phyloP scores from a whole-genome alignment of 257 asterid species.

The Nicotiana benthamiana region DNA sequence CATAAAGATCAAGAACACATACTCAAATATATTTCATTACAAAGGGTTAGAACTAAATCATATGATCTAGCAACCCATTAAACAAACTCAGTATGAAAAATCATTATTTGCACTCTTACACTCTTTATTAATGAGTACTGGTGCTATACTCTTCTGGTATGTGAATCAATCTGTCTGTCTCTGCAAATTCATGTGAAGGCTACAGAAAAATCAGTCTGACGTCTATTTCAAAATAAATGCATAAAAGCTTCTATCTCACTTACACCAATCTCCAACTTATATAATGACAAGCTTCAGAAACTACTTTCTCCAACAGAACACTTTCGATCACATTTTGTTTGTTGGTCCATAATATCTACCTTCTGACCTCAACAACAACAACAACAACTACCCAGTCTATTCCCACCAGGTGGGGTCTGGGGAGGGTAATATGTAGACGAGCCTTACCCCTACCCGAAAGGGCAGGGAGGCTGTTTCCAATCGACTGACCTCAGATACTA shows the following conservation, averaged over 20 bases:
- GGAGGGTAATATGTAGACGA: too few species aligned
- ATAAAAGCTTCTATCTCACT: neutral
- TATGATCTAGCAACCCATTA: slow-evolving; percentile 1
- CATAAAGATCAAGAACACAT: neutral
- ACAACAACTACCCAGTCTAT: too few species aligned
- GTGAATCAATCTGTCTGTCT: neutral
- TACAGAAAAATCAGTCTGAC: neutral
- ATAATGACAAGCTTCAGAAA: neutral
- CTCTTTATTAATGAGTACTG: neutral
- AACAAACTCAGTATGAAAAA: neutral
- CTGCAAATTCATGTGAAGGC: neutral
- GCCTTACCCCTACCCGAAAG: too few species aligned
- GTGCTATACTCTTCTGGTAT: neutral
- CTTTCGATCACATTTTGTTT: neutral
- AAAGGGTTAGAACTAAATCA: neutral
- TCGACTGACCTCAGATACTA: neutral
- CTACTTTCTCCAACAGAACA: neutral
- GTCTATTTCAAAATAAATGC: neutral
- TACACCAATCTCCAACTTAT: neutral
- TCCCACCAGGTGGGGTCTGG: too few species aligned
- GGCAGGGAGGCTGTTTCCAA: too few species aligned
- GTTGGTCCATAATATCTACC: neutral
- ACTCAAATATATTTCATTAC: neutral
- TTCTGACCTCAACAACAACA: neutral
- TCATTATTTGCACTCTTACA: neutral